Base-by-base conservation (phyloP, 306 rosid genomes). In the Lathyrus tuberosus region DNA sequence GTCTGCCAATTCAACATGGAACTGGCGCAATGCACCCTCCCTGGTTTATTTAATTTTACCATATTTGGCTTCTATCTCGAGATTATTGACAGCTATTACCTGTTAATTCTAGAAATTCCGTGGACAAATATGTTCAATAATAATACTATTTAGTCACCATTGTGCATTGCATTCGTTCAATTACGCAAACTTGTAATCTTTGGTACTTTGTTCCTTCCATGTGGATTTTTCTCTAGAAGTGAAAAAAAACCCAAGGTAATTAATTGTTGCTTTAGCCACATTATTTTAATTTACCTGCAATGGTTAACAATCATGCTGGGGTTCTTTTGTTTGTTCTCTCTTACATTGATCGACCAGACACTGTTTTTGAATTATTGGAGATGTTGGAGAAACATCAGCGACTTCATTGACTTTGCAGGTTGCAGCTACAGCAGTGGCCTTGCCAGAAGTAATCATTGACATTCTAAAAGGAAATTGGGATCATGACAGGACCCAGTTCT, bases 391-490 rank as follows among this genome's bases (percentile, higher is more conserved):
- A 68, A 66, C 70, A 46, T 65, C 56, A 53, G 8, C 38, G 47
- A 63, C 69, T 62, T 74, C 14, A 6, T 58, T 71, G 48, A 63
- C 65, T 60, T 69, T 59, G 76, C 82, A 94, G 99, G 84, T 66
- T 75, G 86, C 91, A 49, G 83, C 67, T 56, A 76, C 18, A 57
- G 82, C 65, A 61, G 70, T 73, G 70, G 83, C 88, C 35, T 73
- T 88, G 64, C 65, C 85, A 75, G 97, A 94, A 73, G 87, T 84
- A 20, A 54, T 85, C 79, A 66, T 56, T 35, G 78, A 83, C 62
- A 78, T 94, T 77, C 80, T 94, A 54, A 83, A 86, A 54, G 96
- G 89, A 79, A 86, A 81, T 6, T 91, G 99, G 97, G 96, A 94
- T 80, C 96, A 94, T 74, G 91, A 83, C 80, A 87, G 88, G 75